Base-by-base conservation (phyloP, 352 stramenopile genomes). In the Pythium dissotocum region DNA sequence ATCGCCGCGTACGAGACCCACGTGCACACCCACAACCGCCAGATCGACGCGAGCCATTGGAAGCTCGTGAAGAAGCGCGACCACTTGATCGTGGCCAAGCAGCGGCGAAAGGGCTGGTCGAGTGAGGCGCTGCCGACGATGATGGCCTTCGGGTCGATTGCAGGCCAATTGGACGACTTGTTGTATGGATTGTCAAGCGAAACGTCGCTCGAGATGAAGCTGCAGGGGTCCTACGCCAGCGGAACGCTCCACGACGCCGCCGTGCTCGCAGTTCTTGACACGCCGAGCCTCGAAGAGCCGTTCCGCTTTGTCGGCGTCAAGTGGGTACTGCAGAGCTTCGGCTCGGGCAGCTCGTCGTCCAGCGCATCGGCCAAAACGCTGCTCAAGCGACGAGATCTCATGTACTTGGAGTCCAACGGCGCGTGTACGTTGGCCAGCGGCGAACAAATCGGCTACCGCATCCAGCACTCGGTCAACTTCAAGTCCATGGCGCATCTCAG, bases 21-120 rank as follows among this genome's bases (percentile, higher is more conserved):
- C 42, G 70, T 63, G 49, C 60, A 70, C 56, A 48, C 21, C 6
- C 59, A 61, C 38, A 62, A 55, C 64, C 54, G 51, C 10, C 63
- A 75, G 14, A 72, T 82, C 40, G 70, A 89, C 52, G 67, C 73
- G 38, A 81, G 75, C 32, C 73, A 81, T 35, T 92, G 84, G 84
- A 92, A 92, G 69, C 49, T 77, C 53, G 51, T 92, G 28, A 89
- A 87, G 75, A 80, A 79, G 51, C 80, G 78, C 44, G 84, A 92
- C 65, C 77, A 89, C 38, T 68, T 92, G 2, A 63, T 62, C 0
- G 77, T 75, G 6, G 83, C 80, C 72, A 92, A 90, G 67, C 80
- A 89, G 46, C 77, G 73, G 12, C 63, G 66, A 10, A 63, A 77
- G 6, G 26, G 53, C 12, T 54, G 54, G 24, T 58, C 36, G 6